Evolutionary conservation across 495 filamentous ascomycete species (phyloP), one percentile per base, ranked within the genome.

Genomic region (Penicillium cinerascens): DNA sequence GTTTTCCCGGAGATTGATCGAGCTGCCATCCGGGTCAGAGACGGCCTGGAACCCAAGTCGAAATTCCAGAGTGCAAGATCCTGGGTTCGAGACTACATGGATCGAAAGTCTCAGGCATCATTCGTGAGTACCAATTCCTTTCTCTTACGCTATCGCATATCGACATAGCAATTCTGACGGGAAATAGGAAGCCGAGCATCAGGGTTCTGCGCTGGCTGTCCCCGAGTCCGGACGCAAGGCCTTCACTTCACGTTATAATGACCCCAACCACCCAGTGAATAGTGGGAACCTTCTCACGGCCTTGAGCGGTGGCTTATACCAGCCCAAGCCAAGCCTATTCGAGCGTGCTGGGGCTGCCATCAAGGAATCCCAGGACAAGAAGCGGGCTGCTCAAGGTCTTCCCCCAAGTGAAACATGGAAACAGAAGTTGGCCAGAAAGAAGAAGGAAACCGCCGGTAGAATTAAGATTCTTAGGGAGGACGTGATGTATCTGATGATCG

Each of bases 71-170:
- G 62, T 16, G 60, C 55, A 7, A 53, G 60, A 42, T 52, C 54
- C 9, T 79, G 77, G 44, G 58, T 78, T 0, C 69, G 52, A 15
- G 67, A 75, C 44, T 81, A 82, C 42, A 62, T 69, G 35, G 79
- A 82, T 54, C 60, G 67, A 29, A 55, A 73, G 44, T 69, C 73
- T 0, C 73, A 74, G 41, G 71, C 72, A 0, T 55, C 67, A 52
- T 80, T 68, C 80, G 85, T 88, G 74, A 77, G 84, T 82, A 50
- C 18, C 21, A 52, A 21, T 17, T 35, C 22, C 6, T n/a, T 26
- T 39, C 15, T 35, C 26, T 45, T 36, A 17, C 25, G 25, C 25
- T 26, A 3, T 26, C 25, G 7, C 7, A 26, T 26, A 26, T 26
- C 3, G 25, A 26, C 25, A 26, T 26, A 4, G 3, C 7, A 26